Evolutionary conservation across 2,329 filamentous ascomycete species (phyloP), one percentile per base, ranked within the genome.

Genomic region (Colletotrichum neosansevieriae): DNA sequence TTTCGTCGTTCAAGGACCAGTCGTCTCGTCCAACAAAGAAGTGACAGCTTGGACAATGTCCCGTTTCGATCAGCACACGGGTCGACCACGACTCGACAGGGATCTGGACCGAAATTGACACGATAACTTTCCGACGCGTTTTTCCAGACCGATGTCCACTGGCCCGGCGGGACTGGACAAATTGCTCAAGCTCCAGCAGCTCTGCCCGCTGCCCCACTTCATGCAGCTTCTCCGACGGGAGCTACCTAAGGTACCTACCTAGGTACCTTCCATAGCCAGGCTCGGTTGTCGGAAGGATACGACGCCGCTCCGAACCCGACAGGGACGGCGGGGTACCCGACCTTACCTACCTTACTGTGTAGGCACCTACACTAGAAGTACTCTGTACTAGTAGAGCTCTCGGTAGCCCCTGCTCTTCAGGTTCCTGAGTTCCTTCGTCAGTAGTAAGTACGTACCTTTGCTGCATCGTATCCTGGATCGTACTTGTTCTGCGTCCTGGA

Each of bases 71-170:
- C 58, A 67, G 32, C 29, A 36, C 38, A n/a, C 44, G 17, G 50
- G 45, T 61, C 49, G 56, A 65, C 54, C 38, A 60, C 40, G 61
- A 65, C 49, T 65, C 65, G 56, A 63, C 63, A 69, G 67, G 67
- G 65, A 57, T 65, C 49, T 44, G 40, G 51, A 56, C 54, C 65
- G n/a, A 68, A 68, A 71, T 70, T 71, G 70, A 71, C 70, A 71
- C 70, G 70, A 70, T 71, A 62, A 60, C 63, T 61, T 71, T 71
- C 70, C 70, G 70, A 70, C 15, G n/a, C 17, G 70, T 70, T 71
- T 70, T 70, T 71, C 70, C 70, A 62, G 42, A 17, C 57, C 38
- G 57, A 68, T 53, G 29, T 4, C 19, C 15, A 19, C 5, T 32
- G 12, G 29, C 29, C n/a, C n/a, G n/a, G n/a, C n/a, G n/a, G n/a